Conservation (phyloP, 1,284 basidiomycete genomes). For the Cryptococcus sp. region DNA sequence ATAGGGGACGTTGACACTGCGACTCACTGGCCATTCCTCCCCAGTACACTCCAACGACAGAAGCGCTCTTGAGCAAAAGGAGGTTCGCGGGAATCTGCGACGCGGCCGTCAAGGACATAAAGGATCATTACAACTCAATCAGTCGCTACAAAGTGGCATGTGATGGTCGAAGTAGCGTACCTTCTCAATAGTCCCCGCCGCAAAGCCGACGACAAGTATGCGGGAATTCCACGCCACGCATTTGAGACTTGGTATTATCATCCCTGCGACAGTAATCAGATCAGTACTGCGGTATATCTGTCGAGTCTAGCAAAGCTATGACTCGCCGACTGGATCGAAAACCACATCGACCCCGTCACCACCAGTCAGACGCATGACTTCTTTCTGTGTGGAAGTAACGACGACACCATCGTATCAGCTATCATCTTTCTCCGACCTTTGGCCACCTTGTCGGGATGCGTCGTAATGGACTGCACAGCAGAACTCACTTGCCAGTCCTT, state of each 20-base stretch:
- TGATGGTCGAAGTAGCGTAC: slow-evolving; percentile 53
- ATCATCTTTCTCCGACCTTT: slow-evolving; percentile 55
- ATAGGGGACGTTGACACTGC: not conserved
- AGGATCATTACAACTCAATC: not conserved
- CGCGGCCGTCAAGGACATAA: not conserved
- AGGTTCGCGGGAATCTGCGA: slow-evolving; percentile 79
- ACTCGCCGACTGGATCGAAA: slow-evolving; percentile 81
- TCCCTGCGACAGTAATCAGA: slow-evolving; percentile 22
- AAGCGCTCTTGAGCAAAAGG: slow-evolving; percentile 82
- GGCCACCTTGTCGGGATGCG: not conserved
- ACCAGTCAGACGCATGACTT: slow-evolving; percentile 64
- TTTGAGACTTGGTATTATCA: slow-evolving; percentile 60
- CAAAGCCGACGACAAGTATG: slow-evolving; percentile 88
- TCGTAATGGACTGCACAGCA: not conserved
- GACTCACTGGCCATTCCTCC: slow-evolving; percentile 71
- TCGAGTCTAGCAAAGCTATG: no score
- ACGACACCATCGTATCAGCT: slow-evolving; percentile 4
- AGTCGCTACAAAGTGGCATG: slow-evolving; percentile 37
- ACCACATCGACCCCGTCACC: slow-evolving; percentile 84
- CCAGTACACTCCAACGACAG: slow-evolving; percentile 80
- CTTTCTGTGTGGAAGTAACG: slow-evolving; percentile 43
- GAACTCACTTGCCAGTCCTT: slow-evolving; percentile 50
- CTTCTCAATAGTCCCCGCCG: slow-evolving; percentile 84
- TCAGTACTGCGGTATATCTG: not conserved
- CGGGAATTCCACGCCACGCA: slow-evolving; percentile 94